These are phyloP conservation scores for Taphrina sp. DNA, from an alignment of 1,139 yeast species.

Conservation along the genomic window DNA sequence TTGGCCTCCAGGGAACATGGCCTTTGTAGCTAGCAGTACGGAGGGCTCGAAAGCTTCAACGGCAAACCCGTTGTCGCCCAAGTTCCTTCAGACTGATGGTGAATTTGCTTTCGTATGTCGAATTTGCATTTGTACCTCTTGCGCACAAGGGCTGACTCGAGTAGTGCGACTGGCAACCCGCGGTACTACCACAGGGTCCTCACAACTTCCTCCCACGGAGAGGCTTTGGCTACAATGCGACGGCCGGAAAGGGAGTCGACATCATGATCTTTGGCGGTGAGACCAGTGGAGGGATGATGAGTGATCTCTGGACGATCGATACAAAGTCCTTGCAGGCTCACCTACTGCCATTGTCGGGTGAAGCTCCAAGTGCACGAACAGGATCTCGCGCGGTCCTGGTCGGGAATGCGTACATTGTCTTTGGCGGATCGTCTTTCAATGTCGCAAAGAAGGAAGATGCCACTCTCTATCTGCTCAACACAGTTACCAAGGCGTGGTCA, in stretches of 20 bases:
- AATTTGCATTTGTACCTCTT: no score
- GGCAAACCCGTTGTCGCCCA: no score
- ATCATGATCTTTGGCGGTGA: conserved; percentile 14
- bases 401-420: conserved; percentile 17
- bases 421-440: conserved; percentile 15
- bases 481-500: conserved; percentile 13
- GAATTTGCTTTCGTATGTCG: no score
- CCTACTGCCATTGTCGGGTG: neutral
- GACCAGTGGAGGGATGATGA: conserved; percentile 1
- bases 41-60: neutral
- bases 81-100: no score
- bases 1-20: neutral
- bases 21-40: conserved; percentile 8
- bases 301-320: neutral
- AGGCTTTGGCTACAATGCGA: neutral
- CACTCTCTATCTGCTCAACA: conserved; percentile 9
- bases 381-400: conserved; percentile 9
- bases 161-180: no score
- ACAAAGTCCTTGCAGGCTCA: neutral
- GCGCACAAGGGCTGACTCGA: no score
- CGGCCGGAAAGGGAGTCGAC: conserved; percentile 1
- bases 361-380: conserved; percentile 1
- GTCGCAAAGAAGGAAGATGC: neutral
- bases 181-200: no score
- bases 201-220: conserved; percentile 7